phyloP scores from a whole-genome alignment of 83 land plant genomes.

The Isoetes engelmannii region DNA sequence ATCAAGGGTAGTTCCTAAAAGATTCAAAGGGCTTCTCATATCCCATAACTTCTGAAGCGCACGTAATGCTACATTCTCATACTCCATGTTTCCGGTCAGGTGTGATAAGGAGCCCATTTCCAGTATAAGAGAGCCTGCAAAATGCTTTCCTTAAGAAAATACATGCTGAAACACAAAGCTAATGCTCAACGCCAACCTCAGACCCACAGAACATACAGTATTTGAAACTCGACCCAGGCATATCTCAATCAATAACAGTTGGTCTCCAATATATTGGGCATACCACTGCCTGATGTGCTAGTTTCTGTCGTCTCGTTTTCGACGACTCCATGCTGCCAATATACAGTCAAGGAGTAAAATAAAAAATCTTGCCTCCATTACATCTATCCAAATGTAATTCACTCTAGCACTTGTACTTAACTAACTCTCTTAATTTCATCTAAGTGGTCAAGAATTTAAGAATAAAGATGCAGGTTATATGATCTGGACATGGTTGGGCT shows the following conservation, averaged over 20 bases:
- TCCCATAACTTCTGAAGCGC: slow-evolving; percentile 84
- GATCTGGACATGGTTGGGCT: neutral
- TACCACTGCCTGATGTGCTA: slow-evolving; percentile 91
- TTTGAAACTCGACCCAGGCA: too few species aligned
- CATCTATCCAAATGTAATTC: too few species aligned
- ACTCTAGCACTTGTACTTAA: neutral
- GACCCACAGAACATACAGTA: too few species aligned
- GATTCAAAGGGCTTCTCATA: slow-evolving; percentile 70
- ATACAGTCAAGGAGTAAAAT: neutral
- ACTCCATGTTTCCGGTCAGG: slow-evolving; percentile 69
- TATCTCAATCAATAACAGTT: neutral
- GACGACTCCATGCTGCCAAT: slow-evolving; percentile 63
- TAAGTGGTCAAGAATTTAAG: neutral
- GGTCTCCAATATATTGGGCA: slow-evolving; percentile 9
- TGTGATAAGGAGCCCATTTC: slow-evolving; percentile 88
- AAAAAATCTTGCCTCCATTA: neutral
- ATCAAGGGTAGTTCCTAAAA: slow-evolving; percentile 77
- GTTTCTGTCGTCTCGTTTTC: slow-evolving; percentile 82
- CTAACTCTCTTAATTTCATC: neutral
- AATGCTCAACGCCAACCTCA: too few species aligned
- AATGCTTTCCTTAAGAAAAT: neutral
- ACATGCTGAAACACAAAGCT: neutral
- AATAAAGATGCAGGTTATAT: neutral
- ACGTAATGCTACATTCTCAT: slow-evolving; percentile 64
- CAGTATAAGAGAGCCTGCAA: slow-evolving; percentile 73